These are phyloP conservation scores for Globisporangium camurandrum DNA, from an alignment of 352 stramenopile species.

Conservation along the genomic window DNA sequence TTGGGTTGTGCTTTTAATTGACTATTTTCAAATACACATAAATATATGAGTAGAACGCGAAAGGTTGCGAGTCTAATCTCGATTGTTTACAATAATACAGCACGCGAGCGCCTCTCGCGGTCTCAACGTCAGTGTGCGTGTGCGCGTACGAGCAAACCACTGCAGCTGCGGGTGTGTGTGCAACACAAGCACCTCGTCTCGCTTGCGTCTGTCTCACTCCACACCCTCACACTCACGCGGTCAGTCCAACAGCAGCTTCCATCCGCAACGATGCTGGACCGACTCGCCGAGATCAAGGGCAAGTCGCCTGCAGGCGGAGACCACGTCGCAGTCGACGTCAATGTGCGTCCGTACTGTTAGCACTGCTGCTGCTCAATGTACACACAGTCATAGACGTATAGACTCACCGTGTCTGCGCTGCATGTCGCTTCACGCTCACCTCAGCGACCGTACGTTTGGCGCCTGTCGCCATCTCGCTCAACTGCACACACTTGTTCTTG, in stretches of 20 bases:
- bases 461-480: too few species aligned
- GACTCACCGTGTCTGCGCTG: neutral
- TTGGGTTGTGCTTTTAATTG: too few species aligned
- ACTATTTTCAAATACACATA: too few species aligned
- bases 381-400: neutral
- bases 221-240: too few species aligned
- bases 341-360: conserved; percentile 24
- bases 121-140: neutral
- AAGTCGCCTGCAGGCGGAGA: conserved; percentile 17
- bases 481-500: too few species aligned
- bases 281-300: conserved; percentile 67
- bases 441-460: too few species aligned
- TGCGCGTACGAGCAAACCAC: neutral
- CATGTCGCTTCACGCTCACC: too few species aligned
- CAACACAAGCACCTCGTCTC: neutral
- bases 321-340: conserved; percentile 54
- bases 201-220: neutral
- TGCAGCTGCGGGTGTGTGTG: neutral
- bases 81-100: too few species aligned
- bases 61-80: too few species aligned
- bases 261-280: conserved; percentile 44
- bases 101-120: too few species aligned
- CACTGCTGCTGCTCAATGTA: neutral
- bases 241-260: neutral
- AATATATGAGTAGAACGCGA: too few species aligned